Percentiles rank a stretch among this genome's conserved stretches.
These are phyloP conservation scores for Fusarium citri DNA, from an alignment of 2,329 filamentous ascomycete species.

Conservation along the genomic window DNA sequence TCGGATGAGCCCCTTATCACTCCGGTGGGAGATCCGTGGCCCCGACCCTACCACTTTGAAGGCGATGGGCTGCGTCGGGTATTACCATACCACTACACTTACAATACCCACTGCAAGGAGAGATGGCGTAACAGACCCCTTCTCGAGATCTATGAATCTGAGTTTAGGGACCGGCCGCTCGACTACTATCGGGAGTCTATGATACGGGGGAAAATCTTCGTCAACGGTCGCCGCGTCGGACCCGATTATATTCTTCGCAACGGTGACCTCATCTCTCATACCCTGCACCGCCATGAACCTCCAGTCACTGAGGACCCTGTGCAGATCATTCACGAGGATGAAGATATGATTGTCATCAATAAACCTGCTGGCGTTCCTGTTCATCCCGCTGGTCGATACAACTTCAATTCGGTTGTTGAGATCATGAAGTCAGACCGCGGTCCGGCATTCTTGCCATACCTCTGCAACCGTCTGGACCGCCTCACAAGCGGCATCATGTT, in stretches of 20 bases:
- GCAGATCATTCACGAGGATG: slow-evolving; percentile 87
- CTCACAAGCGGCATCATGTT: slow-evolving; percentile 99
- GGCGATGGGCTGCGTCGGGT: slow-evolving; percentile 81
- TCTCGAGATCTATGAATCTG: slow-evolving; percentile 87
- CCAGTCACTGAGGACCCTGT: slow-evolving; percentile 87
- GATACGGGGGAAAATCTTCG: slow-evolving; percentile 78
- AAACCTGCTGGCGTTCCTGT: slow-evolving; percentile 96
- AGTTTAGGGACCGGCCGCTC: slow-evolving; percentile 88
- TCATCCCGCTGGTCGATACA: slow-evolving; percentile 94
- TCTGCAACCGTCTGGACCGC: slow-evolving; percentile 94
- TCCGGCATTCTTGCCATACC: slow-evolving; percentile 65
- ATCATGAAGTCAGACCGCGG: slow-evolving; percentile 85
- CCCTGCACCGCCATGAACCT: slow-evolving; percentile 93
- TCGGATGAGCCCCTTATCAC: slow-evolving; percentile 47
- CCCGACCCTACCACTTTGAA: slow-evolving; percentile 83
- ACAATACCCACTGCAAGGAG: slow-evolving; percentile 95
- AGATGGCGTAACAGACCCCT: slow-evolving; percentile 87
- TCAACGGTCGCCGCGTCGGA: slow-evolving; percentile 80
- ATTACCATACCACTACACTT: slow-evolving; percentile 89
- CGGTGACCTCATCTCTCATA: slow-evolving; percentile 92
- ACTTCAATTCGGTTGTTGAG: slow-evolving; percentile 93
- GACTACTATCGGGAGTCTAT: slow-evolving; percentile 93
- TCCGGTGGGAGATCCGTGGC: slow-evolving; percentile 57
- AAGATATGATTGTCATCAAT: slow-evolving; percentile 95
- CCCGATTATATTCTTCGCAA: slow-evolving; percentile 82